Base-by-base conservation (phyloP, 2,329 filamentous ascomycete genomes). In the Aspergillus sp. region DNA sequence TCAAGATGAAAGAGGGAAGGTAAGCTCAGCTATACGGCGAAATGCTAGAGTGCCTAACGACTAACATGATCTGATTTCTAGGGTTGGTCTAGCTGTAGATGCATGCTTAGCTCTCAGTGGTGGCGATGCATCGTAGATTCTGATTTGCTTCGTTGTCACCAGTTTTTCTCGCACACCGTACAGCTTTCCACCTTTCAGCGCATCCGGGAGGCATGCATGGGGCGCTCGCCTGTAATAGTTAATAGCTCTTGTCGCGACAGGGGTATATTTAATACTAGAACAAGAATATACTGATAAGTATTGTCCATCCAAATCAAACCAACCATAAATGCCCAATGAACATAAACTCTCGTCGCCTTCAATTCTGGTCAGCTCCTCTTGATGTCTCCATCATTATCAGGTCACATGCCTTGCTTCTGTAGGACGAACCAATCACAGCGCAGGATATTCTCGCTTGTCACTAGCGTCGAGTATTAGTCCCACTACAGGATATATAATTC, bases 1-100 rank as follows among this genome's bases (percentile, higher is more conserved):
- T 99, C 28, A 89, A 94, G 75, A 88, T 96, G 81, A 97, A 99
- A 79, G 90, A 97, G 78, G 96, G 95, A 74, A 87, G 92, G 92
- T 94, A 77, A 81, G 91, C 85, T 55, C 57, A 15, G 9, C 34
- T 5, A 41, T 13, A 22, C 15, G 34, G 53, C 41, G 31, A 57
- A 48, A 17, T 58, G 23, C 23, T 28, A 23, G 23, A n/a, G 31
- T 19, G 1, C 22, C 22, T 4, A 38, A 15, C 2, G 41, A 50
- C 34, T 46, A 22, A 54, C 58, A 66, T 71, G 54, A 70, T 46
- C 43, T 54, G 38, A 62, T 50, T 63, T 54, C 55, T 69, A 93
- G 91, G 77, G 91, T 95, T 71, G 91, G 91, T 45, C 81, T 92
- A 68, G 91, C 91, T n/a, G 91, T 95, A 46, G 91, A 95, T 77